Base-by-base conservation (phyloP, 345 rosid species). In the Anastatica hierochuntica region DNA sequence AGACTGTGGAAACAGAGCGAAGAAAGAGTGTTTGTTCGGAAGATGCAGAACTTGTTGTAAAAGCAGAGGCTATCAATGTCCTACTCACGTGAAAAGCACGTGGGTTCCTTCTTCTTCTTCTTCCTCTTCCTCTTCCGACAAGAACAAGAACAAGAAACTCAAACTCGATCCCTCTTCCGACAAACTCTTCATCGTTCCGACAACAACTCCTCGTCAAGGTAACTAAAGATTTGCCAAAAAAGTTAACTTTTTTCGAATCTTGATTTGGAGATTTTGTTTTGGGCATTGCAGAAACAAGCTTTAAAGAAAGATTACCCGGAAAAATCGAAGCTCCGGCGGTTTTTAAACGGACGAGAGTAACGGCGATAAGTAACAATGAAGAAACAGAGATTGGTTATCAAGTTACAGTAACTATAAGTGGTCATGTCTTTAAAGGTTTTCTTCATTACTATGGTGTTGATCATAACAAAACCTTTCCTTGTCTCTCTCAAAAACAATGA, bases 1-100 rank as follows among this genome's bases (percentile, higher is more conserved):
- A 56, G 96, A 88, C 34, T 88, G 94, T 33, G 90, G 90, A 7
- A 82, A 88, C 67, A 71, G 88, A 65, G 94, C 94, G 0, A 88
- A 84, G 71, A 88, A 78, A 53, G 96, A 80, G 69, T 88, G 96
- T 31, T 54, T 61, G 19, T 78, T 63, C 58, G 75, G 72, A 40
- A 67, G 88, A 60, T 84, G 96, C 37, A 74, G 96, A 58, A 84
- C 90, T 68, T 88, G 96, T 56, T 88, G 96, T 62, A 88, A 82
- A 76, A 73, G 70, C 56, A 63, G 78, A 64, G 94, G 85, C 6
- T 82, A 69, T 47, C 76, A 74, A 11, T 88, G 94, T 61, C 34
- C 76, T 23, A 82, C 96, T 88, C n/a, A n/a, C n/a, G n/a, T n/a
- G n/a, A n/a, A n/a, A n/a, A n/a, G n/a, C n/a, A n/a, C n/a, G n/a